These are phyloP conservation scores for Triangularia verruculosa DNA, from an alignment of 2,329 filamentous ascomycete species.

Conservation along the genomic window DNA sequence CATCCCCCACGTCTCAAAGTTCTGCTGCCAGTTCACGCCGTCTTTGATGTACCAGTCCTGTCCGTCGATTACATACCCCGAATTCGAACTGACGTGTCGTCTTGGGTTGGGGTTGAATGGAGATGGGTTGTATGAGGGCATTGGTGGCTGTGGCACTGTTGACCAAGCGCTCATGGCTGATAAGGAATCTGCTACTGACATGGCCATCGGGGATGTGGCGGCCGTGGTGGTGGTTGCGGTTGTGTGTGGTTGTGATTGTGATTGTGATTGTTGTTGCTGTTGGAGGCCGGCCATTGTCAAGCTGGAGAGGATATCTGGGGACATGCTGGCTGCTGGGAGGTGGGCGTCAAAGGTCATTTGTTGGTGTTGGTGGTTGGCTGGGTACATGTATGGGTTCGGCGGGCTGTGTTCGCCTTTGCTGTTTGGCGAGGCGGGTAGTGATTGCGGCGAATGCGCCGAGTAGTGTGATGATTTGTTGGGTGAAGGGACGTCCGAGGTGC, in stretches of 20 bases:
- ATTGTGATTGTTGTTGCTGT: too few species aligned
- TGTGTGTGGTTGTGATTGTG: conserved; percentile 22
- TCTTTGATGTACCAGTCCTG: conserved; percentile 59
- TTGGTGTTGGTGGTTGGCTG: conserved; percentile 8
- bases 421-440: conserved; percentile 24
- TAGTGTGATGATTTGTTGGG: conserved; percentile 37
- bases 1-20: conserved; percentile 50
- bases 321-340: conserved; percentile 26
- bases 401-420: conserved; percentile 37
- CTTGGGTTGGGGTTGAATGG: conserved; percentile 19
- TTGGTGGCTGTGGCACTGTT: conserved; percentile 17
- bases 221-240: conserved; percentile 8
- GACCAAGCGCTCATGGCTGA: conserved; percentile 23
- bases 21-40: conserved; percentile 56
- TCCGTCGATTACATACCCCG: conserved; percentile 44
- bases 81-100: conserved; percentile 6
- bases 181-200: conserved; percentile 26
- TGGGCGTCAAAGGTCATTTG: conserved; percentile 26
- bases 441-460: conserved; percentile 23
- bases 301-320: conserved; percentile 31
- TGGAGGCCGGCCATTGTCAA: conserved; percentile 24
- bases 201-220: conserved; percentile 14
- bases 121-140: conserved; percentile 22
- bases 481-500: conserved; percentile 58
- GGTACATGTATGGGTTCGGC: conserved; percentile 30